Percentiles rank a stretch among this genome's conserved stretches.
These are phyloP conservation scores for Gossypium davidsonii DNA, from an alignment of 441 rosid genomes.

Conservation along the genomic window DNA sequence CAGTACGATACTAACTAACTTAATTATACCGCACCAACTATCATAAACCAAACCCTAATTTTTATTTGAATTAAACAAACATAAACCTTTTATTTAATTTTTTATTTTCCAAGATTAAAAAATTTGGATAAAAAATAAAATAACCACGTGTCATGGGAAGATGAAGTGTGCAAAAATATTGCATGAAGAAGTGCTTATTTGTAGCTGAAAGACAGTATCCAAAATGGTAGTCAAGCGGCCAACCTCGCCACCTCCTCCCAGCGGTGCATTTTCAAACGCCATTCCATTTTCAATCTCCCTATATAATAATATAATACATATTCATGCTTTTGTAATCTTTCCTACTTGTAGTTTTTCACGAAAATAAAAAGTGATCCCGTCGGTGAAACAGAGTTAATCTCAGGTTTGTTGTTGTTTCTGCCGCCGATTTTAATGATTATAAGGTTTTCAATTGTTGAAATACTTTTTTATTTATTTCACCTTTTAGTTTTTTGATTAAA, in stretches of 20 bases:
- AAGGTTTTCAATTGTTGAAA: not conserved
- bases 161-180: not conserved
- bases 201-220: not conserved
- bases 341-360: too few relatives aligned
- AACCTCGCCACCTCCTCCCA: not conserved
- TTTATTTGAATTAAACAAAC: too few relatives aligned
- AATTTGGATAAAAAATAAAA: not conserved
- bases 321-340: too few relatives aligned
- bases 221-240: constrained; percentile 6
- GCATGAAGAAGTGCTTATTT: not conserved
- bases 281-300: not conserved
- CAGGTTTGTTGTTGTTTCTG: not conserved
- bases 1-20: too few relatives aligned
- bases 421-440: not conserved
- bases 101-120: not conserved
- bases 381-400: not conserved
- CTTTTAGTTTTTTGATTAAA: not conserved
- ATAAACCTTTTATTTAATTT: too few relatives aligned
- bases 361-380: not conserved
- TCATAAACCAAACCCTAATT: too few relatives aligned
- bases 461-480: not conserved
- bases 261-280: not conserved
- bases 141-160: not conserved
- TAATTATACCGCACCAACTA: too few relatives aligned
- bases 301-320: not conserved